Conservation (phyloP, 441 rosid species). For the Dalechampia spathulata region DNA sequence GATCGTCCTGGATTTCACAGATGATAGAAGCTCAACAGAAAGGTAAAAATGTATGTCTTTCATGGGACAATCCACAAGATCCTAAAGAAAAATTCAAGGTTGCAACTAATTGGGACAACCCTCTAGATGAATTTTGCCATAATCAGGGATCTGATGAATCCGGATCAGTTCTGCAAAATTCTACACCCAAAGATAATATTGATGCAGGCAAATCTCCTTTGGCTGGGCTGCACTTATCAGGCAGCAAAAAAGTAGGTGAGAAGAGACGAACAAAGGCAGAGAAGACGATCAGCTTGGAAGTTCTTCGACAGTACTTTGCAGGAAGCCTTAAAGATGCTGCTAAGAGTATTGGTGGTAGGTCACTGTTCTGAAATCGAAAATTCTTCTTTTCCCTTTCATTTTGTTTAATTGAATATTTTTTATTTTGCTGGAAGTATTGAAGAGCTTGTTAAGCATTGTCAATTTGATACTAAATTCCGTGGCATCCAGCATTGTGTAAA, state of each 20-base stretch:
- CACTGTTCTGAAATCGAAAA: background rate
- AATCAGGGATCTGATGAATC: constrained; percentile 13
- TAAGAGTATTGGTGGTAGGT: constrained; percentile 41
- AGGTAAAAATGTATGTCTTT: constrained; percentile 15
- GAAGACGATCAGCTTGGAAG: constrained; percentile 42
- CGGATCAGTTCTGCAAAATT: constrained; percentile 12
- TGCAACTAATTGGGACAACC: constrained; percentile 23
- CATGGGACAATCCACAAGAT: constrained; percentile 46
- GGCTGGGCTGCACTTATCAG: constrained; percentile 14
- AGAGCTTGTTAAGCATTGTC: too few relatives aligned
- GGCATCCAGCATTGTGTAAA: background rate
- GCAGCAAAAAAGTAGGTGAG: constrained; percentile 24
- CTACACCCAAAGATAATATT: constrained; percentile 7
- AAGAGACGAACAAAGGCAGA: constrained; percentile 39
- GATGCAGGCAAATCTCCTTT: constrained; percentile 3
- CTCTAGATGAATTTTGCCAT: constrained; percentile 8
- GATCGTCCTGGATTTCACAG: constrained; percentile 24
- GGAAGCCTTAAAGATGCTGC: constrained; percentile 55
- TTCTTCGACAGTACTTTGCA: constrained; percentile 43
- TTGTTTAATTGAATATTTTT: constrained; percentile 1
- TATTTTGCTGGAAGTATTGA: constrained; percentile 5
- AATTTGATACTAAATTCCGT: background rate
- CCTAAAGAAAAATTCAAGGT: constrained; percentile 50
- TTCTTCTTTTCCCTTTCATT: background rate
- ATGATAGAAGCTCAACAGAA: constrained; percentile 29